These are phyloP conservation scores for Ascochyta fabae DNA, from an alignment of 2,329 filamentous ascomycete species.

Conservation along the genomic window DNA sequence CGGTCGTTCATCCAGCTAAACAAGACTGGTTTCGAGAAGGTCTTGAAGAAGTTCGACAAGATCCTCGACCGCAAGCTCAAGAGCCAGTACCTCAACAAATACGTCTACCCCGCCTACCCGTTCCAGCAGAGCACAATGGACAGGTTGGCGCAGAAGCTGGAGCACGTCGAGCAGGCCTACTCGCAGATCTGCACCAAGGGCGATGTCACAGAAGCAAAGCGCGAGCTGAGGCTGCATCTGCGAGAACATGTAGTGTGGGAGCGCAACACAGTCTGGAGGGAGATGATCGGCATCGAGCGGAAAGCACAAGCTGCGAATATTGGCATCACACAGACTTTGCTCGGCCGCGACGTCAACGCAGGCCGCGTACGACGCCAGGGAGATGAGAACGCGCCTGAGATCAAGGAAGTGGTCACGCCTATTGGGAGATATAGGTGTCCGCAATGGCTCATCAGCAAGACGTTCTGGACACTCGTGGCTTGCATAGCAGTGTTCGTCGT, in stretches of 20 bases:
- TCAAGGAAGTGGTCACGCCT: conserved; percentile 78
- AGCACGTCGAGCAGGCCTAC: conserved; percentile 78
- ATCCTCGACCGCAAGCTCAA: conserved; percentile 85
- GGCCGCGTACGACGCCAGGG: conserved; percentile 78
- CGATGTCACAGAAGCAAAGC: conserved; percentile 76
- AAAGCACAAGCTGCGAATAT: conserved; percentile 94
- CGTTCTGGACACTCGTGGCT: conserved; percentile 75
- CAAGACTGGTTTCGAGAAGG: conserved; percentile 94
- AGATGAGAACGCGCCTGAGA: conserved; percentile 72
- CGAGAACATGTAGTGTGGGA: conserved; percentile 99
- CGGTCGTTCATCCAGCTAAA: conserved; percentile 97
- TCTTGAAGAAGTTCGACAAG: conserved; percentile 98
- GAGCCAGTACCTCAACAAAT: conserved; percentile 73
- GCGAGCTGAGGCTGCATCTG: conserved; percentile 87
- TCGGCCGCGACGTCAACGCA: conserved; percentile 75
- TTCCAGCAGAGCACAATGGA: conserved; percentile 78
- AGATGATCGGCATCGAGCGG: conserved; percentile 97
- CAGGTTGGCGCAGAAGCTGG: conserved; percentile 73
- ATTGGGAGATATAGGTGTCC: conserved; percentile 79
- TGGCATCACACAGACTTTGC: conserved; percentile 76
- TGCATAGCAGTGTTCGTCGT: conserved; percentile 76
- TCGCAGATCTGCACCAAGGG: conserved; percentile 82
- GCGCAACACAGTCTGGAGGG: conserved; percentile 96
- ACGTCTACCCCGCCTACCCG: conserved; percentile 79
- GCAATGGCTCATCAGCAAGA: conserved; percentile 81